Conservation (phyloP, 164 flowering plant genomes). For the Nymphaea colorata region DNA sequence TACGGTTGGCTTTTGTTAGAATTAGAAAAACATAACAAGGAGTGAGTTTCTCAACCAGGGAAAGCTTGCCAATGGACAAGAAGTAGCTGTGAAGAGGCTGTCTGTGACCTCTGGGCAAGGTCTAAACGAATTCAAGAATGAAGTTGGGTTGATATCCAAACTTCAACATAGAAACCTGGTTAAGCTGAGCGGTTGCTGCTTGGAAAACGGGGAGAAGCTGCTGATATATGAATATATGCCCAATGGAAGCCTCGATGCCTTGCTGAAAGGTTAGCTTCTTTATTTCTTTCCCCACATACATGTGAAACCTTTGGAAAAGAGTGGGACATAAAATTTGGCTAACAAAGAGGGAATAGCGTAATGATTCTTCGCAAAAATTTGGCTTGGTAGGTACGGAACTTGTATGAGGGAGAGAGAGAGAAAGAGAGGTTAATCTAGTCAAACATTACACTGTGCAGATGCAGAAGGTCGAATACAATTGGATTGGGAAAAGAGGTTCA, state of each 20-base stretch:
- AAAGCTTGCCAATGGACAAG: background rate
- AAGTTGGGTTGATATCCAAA: constrained; percentile 4
- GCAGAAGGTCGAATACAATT: background rate
- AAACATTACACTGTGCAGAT: background rate
- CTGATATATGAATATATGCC: constrained; percentile 9
- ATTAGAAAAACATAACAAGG: too few relatives aligned
- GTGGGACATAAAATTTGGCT: too few relatives aligned
- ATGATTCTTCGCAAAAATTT: too few relatives aligned
- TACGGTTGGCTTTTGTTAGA: too few relatives aligned
- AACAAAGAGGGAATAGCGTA: too few relatives aligned
- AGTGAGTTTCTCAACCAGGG: background rate
- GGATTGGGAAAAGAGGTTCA: background rate
- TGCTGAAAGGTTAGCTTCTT: background rate
- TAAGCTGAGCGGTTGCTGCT: constrained; percentile 6
- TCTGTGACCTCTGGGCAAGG: constrained; percentile 4
- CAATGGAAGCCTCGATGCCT: constrained; percentile 6
- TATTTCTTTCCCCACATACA: background rate
- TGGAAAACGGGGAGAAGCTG: constrained; percentile 3
- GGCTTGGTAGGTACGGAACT: too few relatives aligned
- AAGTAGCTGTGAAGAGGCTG: constrained; percentile 8
- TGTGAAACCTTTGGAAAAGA: too few relatives aligned
- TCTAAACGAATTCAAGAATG: constrained; percentile 6
- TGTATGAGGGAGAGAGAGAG: background rate
- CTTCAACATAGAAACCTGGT: constrained; percentile 9
- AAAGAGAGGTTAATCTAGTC: background rate